These are phyloP conservation scores for Podila epicladia DNA, from an alignment of 192 early-diverging fungal genomes.

Conservation along the genomic window DNA sequence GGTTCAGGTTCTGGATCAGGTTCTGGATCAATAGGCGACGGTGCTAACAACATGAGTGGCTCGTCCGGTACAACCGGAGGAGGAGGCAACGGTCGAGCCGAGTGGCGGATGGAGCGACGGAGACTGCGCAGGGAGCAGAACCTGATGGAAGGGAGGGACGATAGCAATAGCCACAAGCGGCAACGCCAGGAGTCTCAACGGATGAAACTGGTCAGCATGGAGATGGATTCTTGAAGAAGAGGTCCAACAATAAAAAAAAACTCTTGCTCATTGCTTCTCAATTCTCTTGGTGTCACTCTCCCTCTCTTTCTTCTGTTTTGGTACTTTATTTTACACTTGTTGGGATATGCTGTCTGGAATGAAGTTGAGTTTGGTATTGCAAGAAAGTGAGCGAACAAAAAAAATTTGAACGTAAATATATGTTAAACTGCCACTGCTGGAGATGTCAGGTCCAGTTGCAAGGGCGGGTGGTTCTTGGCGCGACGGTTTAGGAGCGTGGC, in stretches of 20 bases:
- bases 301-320: background rate
- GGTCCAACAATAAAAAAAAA: background rate
- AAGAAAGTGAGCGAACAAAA: background rate
- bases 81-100: conserved; percentile 4
- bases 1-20: background rate
- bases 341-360: background rate
- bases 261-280: too few species aligned
- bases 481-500: conserved; percentile 53
- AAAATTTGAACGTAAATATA: conserved; percentile 1
- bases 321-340: background rate
- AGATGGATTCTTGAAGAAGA: conserved; percentile 13
- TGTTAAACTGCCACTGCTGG: conserved; percentile 4
- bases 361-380: background rate
- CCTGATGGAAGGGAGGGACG: conserved; percentile 25
- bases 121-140: conserved; percentile 22
- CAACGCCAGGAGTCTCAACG: conserved; percentile 30
- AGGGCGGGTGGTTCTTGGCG: conserved; percentile 22
- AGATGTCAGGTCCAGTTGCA: background rate
- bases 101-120: conserved; percentile 43
- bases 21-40: background rate
- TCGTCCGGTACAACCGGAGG: background rate
- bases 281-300: background rate
- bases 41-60: background rate
- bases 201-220: conserved; percentile 43
- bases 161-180: conserved; percentile 22